These are phyloP conservation scores for Dunaliella sp. DNA, from an alignment of 139 green algal genomes.

Conservation along the genomic window DNA sequence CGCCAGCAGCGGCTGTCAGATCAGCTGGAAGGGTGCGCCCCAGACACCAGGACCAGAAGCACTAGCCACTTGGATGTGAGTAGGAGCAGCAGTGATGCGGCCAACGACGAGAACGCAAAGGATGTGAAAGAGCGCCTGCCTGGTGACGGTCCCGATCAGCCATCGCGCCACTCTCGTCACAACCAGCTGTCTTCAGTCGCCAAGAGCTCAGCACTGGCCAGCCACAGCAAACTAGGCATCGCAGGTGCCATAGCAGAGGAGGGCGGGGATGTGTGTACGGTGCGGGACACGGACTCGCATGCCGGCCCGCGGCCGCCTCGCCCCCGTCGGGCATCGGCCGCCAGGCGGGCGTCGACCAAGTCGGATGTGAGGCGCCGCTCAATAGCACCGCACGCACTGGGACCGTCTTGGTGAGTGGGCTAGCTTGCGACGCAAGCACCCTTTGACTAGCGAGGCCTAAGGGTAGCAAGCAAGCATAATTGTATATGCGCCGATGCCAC, in stretches of 20 bases:
- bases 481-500: no score
- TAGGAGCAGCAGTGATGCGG: neutral
- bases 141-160: slow-evolving; percentile 14
- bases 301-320: neutral
- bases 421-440: no score
- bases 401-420: neutral
- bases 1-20: neutral
- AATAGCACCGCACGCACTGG: neutral
- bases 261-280: neutral
- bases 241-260: neutral
- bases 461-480: no score
- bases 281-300: neutral
- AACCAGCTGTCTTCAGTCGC: neutral
- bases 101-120: neutral
- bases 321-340: no score
- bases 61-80: no score
- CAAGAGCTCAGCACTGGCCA: neutral
- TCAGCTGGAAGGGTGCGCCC: neutral
- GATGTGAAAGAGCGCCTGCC: neutral
- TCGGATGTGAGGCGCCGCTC: neutral
- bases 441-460: no score
- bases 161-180: neutral
- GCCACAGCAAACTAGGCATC: neutral
- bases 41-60: neutral
- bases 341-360: neutral